Percentiles rank a stretch among this genome's conserved stretches.
Conservation (phyloP, 2,329 filamentous ascomycete species). For the Sporothrix globosa region DNA sequence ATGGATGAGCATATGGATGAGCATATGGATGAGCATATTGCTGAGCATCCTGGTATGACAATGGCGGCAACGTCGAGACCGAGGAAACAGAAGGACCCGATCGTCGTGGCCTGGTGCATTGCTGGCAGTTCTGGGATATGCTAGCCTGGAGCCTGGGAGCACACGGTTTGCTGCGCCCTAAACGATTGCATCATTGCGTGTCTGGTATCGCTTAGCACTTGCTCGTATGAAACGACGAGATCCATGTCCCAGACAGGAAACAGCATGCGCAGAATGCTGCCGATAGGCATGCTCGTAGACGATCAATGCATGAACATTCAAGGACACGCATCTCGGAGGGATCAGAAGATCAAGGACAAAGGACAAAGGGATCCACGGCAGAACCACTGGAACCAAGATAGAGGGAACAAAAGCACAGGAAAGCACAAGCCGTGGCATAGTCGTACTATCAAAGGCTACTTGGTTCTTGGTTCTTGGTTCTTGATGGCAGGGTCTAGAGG, state of each 20-base stretch:
- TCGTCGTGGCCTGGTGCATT: neutral
- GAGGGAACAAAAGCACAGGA: neutral
- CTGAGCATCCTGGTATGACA: no score
- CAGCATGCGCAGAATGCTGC: neutral
- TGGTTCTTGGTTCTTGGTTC: neutral
- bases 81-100: neutral
- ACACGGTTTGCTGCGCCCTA: slow-evolving; percentile 13
- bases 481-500: no score
- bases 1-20: no score
- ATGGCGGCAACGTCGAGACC: no score
- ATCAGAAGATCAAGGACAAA: neutral
- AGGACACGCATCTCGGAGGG: slow-evolving; percentile 6
- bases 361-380: neutral
- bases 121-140: no score
- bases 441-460: neutral
- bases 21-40: no score
- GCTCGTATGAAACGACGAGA: slow-evolving; percentile 9
- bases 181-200: slow-evolving; percentile 15
- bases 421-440: neutral
- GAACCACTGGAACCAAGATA: neutral
- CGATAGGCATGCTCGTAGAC: neutral
- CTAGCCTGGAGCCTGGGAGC: neutral
- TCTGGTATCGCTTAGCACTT: neutral
- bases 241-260: neutral
- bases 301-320: slow-evolving; percentile 13